A percentile compares a stretch with the other conserved stretches of the same genome.
These are phyloP conservation scores for Vachellia collinsii DNA, from an alignment of 306 rosid genomes.

Conservation along the genomic window DNA sequence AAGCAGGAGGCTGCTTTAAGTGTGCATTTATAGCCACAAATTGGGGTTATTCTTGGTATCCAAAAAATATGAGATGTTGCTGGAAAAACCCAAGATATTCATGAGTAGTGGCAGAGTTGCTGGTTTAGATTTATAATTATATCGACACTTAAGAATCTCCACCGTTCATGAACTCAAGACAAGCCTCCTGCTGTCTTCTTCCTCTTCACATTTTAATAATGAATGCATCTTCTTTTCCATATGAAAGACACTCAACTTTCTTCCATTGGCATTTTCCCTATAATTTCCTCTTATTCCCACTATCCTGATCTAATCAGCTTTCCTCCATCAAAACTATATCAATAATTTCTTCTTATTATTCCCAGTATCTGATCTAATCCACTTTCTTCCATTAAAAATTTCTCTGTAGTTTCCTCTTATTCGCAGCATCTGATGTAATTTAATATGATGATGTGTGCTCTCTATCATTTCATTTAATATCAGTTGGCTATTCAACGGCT, in stretches of 20 bases:
- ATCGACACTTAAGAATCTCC: conserved; percentile 32
- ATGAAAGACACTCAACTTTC: neutral
- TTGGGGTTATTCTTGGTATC: conserved; percentile 43
- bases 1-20: conserved; percentile 8
- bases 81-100: conserved; percentile 34
- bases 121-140: conserved; percentile 17
- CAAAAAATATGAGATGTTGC: conserved; percentile 34
- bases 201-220: conserved; percentile 31
- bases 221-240: conserved; percentile 2
- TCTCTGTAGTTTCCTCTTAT: neutral
- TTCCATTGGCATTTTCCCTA: neutral
- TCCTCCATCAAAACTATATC: neutral
- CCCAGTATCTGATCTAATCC: neutral
- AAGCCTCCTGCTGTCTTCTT: conserved; percentile 35
- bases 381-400: neutral
- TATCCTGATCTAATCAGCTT: neutral
- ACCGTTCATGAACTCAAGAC: conserved; percentile 33
- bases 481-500: too few species aligned
- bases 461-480: neutral
- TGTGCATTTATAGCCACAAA: conserved; percentile 49
- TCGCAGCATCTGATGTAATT: neutral
- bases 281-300: neutral
- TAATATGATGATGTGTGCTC: neutral
- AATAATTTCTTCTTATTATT: neutral
- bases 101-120: conserved; percentile 35